Evolutionary conservation across 2,329 filamentous ascomycete species (phyloP).

Genomic region (Penicillium sp.): DNA sequence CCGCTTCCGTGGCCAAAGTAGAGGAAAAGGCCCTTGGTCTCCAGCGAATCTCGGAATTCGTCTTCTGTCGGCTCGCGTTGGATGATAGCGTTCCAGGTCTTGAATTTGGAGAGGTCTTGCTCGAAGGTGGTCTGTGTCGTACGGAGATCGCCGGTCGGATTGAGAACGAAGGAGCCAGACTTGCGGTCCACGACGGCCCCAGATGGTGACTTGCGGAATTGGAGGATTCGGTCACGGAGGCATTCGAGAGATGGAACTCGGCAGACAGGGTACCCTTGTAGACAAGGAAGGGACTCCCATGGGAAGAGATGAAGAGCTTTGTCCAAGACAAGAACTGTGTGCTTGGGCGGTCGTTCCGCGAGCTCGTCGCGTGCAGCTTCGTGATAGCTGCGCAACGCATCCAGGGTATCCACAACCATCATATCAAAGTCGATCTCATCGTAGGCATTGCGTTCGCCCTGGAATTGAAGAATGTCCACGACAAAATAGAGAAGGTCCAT

Average conservation of each 20-base stretch:
- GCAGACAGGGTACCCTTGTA: constrained; percentile 76
- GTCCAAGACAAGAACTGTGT: constrained; percentile 88
- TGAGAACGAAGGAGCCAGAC: constrained; percentile 72
- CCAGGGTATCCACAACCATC: constrained; percentile 85
- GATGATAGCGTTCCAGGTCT: constrained; percentile 67
- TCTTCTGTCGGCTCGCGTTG: constrained; percentile 71
- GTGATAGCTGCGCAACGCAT: constrained; percentile 80
- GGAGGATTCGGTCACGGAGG: constrained; percentile 72
- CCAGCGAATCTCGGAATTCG: constrained; percentile 71
- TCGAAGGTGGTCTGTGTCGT: constrained; percentile 78
- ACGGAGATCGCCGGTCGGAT: constrained; percentile 80
- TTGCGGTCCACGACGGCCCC: constrained; percentile 26
- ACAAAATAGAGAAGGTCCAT: constrained; percentile 94
- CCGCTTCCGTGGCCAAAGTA: constrained; percentile 98
- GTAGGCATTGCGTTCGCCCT: constrained; percentile 93
- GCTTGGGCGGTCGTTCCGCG: constrained; percentile 43
- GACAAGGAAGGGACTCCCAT: constrained; percentile 91
- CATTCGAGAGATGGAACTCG: constrained; percentile 84
- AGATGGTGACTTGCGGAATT: constrained; percentile 38
- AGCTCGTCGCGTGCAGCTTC: constrained; percentile 44
- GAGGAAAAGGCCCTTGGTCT: constrained; percentile 70
- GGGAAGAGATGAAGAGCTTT: constrained; percentile 89
- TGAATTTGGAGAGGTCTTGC: constrained; percentile 58
- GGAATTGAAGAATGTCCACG: constrained; percentile 93
- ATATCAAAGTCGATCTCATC: constrained; percentile 95